phyloP scores from a whole-genome alignment of 1,284 basidiomycete genomes.

The Ustilago bromivora region DNA sequence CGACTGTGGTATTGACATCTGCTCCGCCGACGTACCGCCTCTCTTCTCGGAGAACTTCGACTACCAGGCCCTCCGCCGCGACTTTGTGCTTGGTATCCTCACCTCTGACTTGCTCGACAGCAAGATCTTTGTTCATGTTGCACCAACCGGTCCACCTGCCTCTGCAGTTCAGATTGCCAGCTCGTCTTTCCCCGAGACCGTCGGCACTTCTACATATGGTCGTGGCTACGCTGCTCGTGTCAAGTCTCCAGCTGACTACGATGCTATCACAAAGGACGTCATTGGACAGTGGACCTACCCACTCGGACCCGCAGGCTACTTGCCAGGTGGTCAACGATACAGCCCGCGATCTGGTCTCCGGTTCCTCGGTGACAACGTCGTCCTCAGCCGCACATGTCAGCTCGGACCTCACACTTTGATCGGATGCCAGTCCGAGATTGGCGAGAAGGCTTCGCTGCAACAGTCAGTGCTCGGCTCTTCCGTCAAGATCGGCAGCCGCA shows the following conservation, averaged over 20 bases:
- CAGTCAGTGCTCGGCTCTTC: slow-evolving; percentile 81
- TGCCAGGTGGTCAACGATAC: slow-evolving; percentile 76
- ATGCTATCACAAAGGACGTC: slow-evolving; percentile 78
- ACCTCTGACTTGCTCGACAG: slow-evolving; percentile 95
- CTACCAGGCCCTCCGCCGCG: slow-evolving; percentile 88
- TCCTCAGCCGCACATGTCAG: slow-evolving; percentile 48
- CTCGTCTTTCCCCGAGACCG: slow-evolving; percentile 77
- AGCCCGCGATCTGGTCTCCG: slow-evolving; percentile 39
- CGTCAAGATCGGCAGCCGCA: slow-evolving; percentile 76
- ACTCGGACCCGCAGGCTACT: slow-evolving; percentile 90
- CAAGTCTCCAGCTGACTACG: slow-evolving; percentile 60
- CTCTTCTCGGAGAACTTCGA: slow-evolving; percentile 99
- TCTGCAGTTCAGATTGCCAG: slow-evolving; percentile 36
- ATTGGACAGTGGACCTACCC: slow-evolving; percentile 93
- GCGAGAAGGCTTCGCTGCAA: slow-evolving; percentile 76
- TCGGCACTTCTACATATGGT: slow-evolving; percentile 83
- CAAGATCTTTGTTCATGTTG: slow-evolving; percentile 89
- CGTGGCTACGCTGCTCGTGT: slow-evolving; percentile 69
- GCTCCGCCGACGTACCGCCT: slow-evolving; percentile 89
- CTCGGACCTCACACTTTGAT: slow-evolving; percentile 53
- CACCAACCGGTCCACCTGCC: slow-evolving; percentile 66
- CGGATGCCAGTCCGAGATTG: slow-evolving; percentile 46
- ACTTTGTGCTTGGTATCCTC: slow-evolving; percentile 96
- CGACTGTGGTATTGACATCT: slow-evolving; percentile 76
- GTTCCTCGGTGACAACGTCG: slow-evolving; percentile 55